Evolutionary conservation across 306 rosid genomes (phyloP).

Genomic region (Ziziphus jujuba): DNA sequence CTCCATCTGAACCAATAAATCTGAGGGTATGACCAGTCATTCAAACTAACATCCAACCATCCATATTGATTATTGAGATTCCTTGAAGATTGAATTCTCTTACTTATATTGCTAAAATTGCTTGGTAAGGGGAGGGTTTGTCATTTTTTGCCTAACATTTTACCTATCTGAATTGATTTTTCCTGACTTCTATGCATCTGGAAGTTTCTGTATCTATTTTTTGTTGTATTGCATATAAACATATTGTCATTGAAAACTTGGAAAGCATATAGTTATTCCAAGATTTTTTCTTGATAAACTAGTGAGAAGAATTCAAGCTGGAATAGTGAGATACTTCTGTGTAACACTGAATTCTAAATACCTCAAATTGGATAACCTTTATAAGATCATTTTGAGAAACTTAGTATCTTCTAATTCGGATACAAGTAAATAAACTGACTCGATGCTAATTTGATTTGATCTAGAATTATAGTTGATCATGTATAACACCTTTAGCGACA

Average conservation of each 20-base stretch:
- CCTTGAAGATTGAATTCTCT: slow-evolving; percentile 8
- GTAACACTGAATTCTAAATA: neutral
- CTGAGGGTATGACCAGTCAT: neutral
- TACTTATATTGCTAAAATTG: neutral
- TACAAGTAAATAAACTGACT: neutral
- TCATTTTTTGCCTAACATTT: slow-evolving; percentile 18
- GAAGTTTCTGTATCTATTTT: slow-evolving; percentile 9
- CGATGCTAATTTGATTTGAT: neutral
- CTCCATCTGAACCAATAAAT: slow-evolving; percentile 5
- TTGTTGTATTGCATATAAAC: neutral
- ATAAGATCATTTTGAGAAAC: neutral
- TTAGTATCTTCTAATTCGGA: neutral
- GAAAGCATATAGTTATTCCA: neutral
- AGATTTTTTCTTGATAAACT: slow-evolving; percentile 4
- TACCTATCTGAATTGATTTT: slow-evolving; percentile 23
- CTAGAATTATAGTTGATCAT: neutral
- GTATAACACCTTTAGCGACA: neutral
- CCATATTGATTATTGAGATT: slow-evolving; percentile 13
- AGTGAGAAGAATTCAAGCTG: neutral
- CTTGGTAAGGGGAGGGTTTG: slow-evolving; percentile 4
- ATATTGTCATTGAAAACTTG: neutral
- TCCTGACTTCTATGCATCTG: slow-evolving; percentile 11
- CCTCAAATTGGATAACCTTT: neutral
- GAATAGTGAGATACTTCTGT: neutral
- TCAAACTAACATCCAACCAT: slow-evolving; percentile 7